Percentiles rank a stretch among this genome's conserved stretches.
phyloP scores from a whole-genome alignment of 352 stramenopile species.

The Globisporangium middletonii region DNA sequence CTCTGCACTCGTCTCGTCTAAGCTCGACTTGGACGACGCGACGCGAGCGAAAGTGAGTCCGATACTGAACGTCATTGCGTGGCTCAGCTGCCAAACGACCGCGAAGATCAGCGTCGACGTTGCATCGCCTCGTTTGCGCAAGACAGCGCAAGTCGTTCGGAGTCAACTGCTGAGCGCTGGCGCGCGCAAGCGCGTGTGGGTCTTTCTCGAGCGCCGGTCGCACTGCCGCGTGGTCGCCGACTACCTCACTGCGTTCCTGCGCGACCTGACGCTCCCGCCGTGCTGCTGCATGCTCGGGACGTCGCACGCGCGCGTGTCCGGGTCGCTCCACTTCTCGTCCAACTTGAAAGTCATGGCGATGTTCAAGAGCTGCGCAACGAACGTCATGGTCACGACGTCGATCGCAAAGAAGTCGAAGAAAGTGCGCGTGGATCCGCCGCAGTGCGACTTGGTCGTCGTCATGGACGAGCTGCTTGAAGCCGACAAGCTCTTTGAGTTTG shows the following conservation, averaged over 20 bases:
- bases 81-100: conserved; percentile 25
- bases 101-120: conserved; percentile 22
- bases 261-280: conserved; percentile 35
- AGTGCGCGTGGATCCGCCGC: conserved; percentile 29
- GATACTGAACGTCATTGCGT: conserved; percentile 58
- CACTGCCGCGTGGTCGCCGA: conserved; percentile 72
- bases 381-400: conserved; percentile 76
- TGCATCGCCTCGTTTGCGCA: conserved; percentile 52
- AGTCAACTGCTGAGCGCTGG: conserved; percentile 36
- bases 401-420: conserved; percentile 52
- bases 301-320: conserved; percentile 55
- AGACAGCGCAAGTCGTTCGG: conserved; percentile 41
- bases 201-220: conserved; percentile 68
- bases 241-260: conserved; percentile 53
- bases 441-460: conserved; percentile 63
- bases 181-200: conserved; percentile 32
- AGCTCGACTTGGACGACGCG: conserved; percentile 33
- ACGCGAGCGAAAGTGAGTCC: conserved; percentile 30
- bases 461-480: conserved; percentile 76
- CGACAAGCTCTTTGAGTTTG: conserved; percentile 69
- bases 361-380: conserved; percentile 45
- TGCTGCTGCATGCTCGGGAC: conserved; percentile 75
- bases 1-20: conserved; percentile 14
- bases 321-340: conserved; percentile 53
- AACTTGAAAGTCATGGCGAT: conserved; percentile 62